These are phyloP conservation scores for Penicillium hesseltinei DNA, from an alignment of 2,329 filamentous ascomycete genomes.

Conservation along the genomic window DNA sequence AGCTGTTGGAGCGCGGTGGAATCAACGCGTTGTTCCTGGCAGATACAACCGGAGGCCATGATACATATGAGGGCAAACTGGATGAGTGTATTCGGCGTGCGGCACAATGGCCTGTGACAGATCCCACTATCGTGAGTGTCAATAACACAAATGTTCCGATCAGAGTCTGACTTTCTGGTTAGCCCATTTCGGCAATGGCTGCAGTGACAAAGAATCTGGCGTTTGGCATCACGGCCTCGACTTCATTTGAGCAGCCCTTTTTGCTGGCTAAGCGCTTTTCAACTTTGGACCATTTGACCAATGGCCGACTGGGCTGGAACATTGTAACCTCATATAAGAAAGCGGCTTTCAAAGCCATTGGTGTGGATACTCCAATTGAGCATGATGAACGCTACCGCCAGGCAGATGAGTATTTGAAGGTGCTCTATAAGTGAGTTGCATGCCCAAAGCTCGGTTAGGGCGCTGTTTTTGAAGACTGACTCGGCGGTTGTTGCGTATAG, in stretches of 20 bases:
- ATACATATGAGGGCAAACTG: conserved; percentile 59
- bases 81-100: conserved; percentile 62
- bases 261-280: conserved; percentile 62
- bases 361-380: conserved; percentile 56
- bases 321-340: conserved; percentile 66
- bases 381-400: conserved; percentile 62
- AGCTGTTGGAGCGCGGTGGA: conserved; percentile 59
- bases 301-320: conserved; percentile 64
- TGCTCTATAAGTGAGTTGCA: conserved; percentile 58
- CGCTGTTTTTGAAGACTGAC: background rate
- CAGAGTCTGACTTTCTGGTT: background rate
- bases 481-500: conserved; percentile 26
- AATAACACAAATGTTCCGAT: background rate
- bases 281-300: conserved; percentile 61
- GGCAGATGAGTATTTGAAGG: conserved; percentile 61
- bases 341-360: conserved; percentile 62
- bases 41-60: conserved; percentile 64
- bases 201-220: conserved; percentile 63
- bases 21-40: conserved; percentile 66
- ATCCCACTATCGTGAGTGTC: conserved; percentile 59
- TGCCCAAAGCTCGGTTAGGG: background rate
- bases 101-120: conserved; percentile 64
- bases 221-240: conserved; percentile 63
- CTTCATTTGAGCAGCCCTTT: conserved; percentile 63
- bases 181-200: conserved; percentile 65